A percentile compares a stretch with the other conserved stretches of the same genome.
Evolutionary conservation across 164 flowering plant species (phyloP).

Genomic region (Vitis vinifera): ASM3070453v1 NC_081822.1:11225001-11225500

Average conservation of each 20-base stretch:
- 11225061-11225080: constrained; percentile 54
- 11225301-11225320: constrained; percentile 41
- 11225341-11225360: constrained; percentile 63
- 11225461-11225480: constrained; percentile 59
- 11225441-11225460: constrained; percentile 49
- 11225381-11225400: constrained; percentile 56
- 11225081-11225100: constrained; percentile 31
- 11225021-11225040: constrained; percentile 50
- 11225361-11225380: constrained; percentile 61
- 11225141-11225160: constrained; percentile 45
- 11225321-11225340: constrained; percentile 47
- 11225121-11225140: constrained; percentile 47
- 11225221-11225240: constrained; percentile 56
- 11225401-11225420: constrained; percentile 40
- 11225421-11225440: constrained; percentile 45
- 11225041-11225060: constrained; percentile 58
- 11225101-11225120: constrained; percentile 61
- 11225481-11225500: constrained; percentile 41
- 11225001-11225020: constrained; percentile 56
- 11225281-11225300: constrained; percentile 68
- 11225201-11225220: constrained; percentile 43
- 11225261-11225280: constrained; percentile 52
- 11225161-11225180: constrained; percentile 68
- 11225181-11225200: constrained; percentile 43
- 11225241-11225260: constrained; percentile 57